Evolutionary conservation across 225 moss, liverwort and hornwort species (phyloP).

Genomic region (Pleurozium schreberi): DNA sequence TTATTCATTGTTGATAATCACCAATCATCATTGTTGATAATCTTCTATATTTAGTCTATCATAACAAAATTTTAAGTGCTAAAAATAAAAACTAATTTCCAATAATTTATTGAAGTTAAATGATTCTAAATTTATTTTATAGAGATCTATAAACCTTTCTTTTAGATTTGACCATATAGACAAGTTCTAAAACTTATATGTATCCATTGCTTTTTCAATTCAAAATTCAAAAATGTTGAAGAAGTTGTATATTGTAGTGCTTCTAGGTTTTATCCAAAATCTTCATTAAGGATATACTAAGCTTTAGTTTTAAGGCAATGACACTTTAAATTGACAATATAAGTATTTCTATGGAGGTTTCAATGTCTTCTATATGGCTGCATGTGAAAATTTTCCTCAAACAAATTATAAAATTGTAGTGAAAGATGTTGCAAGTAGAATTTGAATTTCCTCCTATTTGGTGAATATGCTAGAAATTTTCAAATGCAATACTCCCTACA

Average conservation of each 20-base stretch:
- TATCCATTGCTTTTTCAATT: neutral
- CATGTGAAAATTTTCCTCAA: neutral
- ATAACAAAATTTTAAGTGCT: neutral
- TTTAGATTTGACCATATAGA: neutral
- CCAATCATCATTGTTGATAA: fast-evolving
- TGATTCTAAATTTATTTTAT: neutral
- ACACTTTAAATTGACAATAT: neutral
- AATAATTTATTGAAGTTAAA: neutral
- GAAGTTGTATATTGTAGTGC: neutral
- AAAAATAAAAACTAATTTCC: neutral
- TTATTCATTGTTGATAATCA: neutral
- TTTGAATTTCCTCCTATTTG: neutral
- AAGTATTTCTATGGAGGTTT: too few species aligned
- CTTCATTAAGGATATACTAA: neutral
- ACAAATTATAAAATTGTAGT: fast-evolving
- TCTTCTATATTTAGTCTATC: neutral
- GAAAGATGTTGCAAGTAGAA: neutral
- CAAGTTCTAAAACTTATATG: neutral
- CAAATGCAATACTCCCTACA: neutral
- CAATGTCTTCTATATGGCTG: fast-evolving
- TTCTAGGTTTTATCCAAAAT: neutral
- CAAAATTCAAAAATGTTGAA: neutral
- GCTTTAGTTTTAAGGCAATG: too few species aligned
- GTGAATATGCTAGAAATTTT: neutral
- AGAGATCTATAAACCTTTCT: neutral